Evolutionary conservation across 495 filamentous ascomycete species (phyloP).

Genomic region (Penicillium nucicola): DNA sequence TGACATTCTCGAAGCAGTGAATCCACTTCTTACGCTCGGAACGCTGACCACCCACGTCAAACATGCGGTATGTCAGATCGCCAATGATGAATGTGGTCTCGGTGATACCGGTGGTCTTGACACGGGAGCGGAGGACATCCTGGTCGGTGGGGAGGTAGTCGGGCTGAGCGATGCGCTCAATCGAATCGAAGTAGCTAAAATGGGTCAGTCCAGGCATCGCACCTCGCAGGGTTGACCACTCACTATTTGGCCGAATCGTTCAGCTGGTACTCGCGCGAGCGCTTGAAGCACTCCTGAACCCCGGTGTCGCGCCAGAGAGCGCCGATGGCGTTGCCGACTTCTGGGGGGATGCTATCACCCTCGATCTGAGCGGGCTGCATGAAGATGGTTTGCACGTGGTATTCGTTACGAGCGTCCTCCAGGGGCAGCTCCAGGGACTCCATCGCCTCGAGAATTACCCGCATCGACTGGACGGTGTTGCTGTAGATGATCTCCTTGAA

Average conservation of each 20-base stretch:
- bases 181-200: slow-evolving; percentile 90
- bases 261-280: slow-evolving; percentile 92
- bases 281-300: slow-evolving; percentile 93
- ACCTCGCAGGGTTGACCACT: slow-evolving; percentile 31
- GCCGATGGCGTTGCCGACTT: slow-evolving; percentile 91
- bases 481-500: slow-evolving; percentile 98
- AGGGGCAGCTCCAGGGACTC: slow-evolving; percentile 87
- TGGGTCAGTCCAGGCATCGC: slow-evolving; percentile 1
- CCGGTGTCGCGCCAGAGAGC: slow-evolving; percentile 92
- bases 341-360: slow-evolving; percentile 88
- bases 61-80: slow-evolving; percentile 98
- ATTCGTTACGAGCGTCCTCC: slow-evolving; percentile 83
- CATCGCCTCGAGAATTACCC: slow-evolving; percentile 94
- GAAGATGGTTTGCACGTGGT: slow-evolving; percentile 93
- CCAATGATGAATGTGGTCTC: slow-evolving; percentile 99
- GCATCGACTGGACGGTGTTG: slow-evolving; percentile 95
- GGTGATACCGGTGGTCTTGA: slow-evolving; percentile 99
- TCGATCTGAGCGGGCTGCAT: slow-evolving; percentile 96
- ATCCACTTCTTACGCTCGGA: slow-evolving; percentile 99
- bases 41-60: slow-evolving; percentile 97
- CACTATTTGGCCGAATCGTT: slow-evolving; percentile 99
- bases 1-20: slow-evolving; percentile 99
- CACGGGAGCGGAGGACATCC: slow-evolving; percentile 94
- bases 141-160: slow-evolving; percentile 98
- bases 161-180: slow-evolving; percentile 84